phyloP scores from a whole-genome alignment of 2,329 filamentous ascomycete genomes.

The Cladophialophora carrionii region DNA sequence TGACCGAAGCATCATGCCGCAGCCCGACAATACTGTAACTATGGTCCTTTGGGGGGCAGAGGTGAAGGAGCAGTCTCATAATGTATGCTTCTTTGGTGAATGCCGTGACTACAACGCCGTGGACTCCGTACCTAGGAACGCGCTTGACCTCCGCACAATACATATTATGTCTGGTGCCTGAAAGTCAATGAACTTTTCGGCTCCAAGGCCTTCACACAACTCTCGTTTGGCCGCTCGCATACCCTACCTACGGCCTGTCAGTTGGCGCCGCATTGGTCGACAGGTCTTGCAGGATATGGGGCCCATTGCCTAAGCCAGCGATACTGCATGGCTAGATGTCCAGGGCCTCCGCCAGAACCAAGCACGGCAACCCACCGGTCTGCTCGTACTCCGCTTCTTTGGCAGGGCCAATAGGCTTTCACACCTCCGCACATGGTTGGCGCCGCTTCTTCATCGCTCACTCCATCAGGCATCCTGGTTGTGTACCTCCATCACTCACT shows the following conservation, averaged over 20 bases:
- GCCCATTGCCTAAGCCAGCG: constrained; percentile 31
- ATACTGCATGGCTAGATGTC: constrained; percentile 41
- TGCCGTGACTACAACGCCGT: constrained; percentile 44
- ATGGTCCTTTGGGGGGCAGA: constrained; percentile 43
- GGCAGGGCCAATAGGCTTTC: constrained; percentile 42
- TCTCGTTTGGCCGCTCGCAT: constrained; percentile 44
- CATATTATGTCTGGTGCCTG: constrained; percentile 41
- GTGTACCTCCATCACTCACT: constrained; percentile 42
- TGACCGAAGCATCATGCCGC: constrained; percentile 39
- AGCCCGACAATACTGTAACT: constrained; percentile 44
- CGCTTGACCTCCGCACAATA: constrained; percentile 41
- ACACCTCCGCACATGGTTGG: constrained; percentile 45
- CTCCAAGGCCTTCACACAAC: constrained; percentile 44
- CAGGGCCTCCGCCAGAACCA: constrained; percentile 39
- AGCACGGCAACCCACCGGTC: constrained; percentile 37
- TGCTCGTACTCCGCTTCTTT: constrained; percentile 43
- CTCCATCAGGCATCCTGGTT: constrained; percentile 42
- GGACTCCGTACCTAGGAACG: constrained; percentile 44
- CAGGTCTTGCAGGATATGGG: neutral
- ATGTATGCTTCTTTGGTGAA: constrained; percentile 42
- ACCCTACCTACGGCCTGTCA: constrained; percentile 15
- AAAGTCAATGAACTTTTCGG: constrained; percentile 45
- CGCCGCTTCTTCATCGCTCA: constrained; percentile 43
- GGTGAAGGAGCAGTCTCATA: constrained; percentile 41
- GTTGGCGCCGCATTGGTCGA: neutral